These are phyloP conservation scores for Ormosia emarginata DNA, from an alignment of 306 rosid genomes.

Conservation along the genomic window DNA sequence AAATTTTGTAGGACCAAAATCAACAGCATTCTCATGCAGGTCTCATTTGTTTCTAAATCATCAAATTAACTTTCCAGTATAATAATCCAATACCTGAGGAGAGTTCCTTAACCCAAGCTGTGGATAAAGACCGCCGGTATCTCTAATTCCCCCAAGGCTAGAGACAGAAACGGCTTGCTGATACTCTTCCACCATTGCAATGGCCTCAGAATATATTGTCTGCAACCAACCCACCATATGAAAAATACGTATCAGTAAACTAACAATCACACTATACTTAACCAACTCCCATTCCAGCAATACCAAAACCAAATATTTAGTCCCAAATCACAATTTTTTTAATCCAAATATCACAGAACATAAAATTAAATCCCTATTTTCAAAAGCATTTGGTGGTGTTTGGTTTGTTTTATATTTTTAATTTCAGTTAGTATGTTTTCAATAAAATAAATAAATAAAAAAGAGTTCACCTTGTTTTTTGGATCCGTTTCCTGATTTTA, in stretches of 20 bases:
- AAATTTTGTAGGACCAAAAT: neutral
- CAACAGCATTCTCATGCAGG: neutral
- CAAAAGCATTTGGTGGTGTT: neutral
- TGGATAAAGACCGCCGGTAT: conserved; percentile 48
- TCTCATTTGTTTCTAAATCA: neutral
- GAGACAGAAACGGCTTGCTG: conserved; percentile 67
- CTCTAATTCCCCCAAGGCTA: conserved; percentile 67
- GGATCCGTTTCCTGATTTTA: neutral
- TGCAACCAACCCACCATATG: conserved; percentile 33
- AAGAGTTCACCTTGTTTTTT: neutral
- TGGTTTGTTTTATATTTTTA: neutral
- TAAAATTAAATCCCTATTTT: neutral
- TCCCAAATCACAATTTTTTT: neutral
- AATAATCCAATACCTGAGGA: conserved; percentile 59
- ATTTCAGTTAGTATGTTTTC: too few species aligned
- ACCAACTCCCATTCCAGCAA: conserved; percentile 4
- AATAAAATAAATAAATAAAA: too few species aligned
- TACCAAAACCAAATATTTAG: neutral
- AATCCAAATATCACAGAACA: neutral
- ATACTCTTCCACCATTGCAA: conserved; percentile 87
- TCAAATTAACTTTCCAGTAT: neutral
- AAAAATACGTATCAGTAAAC: conserved; percentile 17
- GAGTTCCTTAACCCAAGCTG: conserved; percentile 72
- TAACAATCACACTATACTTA: conserved; percentile 12
- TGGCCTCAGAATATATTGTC: conserved; percentile 86